Conservation (phyloP, 1,284 basidiomycete species). For the Trichosporon inkin region DNA sequence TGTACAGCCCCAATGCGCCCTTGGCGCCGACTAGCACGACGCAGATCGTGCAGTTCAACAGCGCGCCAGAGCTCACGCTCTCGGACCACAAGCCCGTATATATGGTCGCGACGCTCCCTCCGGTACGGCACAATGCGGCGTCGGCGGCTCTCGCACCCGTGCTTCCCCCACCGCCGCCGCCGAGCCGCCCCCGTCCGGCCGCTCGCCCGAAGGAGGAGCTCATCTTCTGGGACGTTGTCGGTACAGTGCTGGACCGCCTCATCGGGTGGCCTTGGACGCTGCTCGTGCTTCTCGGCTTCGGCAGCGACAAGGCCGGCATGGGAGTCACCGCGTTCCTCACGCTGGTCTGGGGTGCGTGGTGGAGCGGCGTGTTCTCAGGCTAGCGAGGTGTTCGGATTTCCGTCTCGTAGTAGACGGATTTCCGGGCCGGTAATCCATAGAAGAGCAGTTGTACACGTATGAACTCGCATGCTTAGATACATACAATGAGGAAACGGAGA, state of each 20-base stretch:
- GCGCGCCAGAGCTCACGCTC: constrained; percentile 41
- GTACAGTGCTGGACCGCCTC: constrained; percentile 34
- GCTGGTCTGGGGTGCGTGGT: constrained; percentile 46
- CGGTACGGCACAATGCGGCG: constrained; percentile 26
- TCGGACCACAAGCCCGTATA: constrained; percentile 53
- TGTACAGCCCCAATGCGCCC: constrained; percentile 28
- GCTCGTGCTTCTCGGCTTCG: constrained; percentile 41
- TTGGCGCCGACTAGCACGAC: constrained; percentile 30
- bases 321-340: constrained; percentile 42
- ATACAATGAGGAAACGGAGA: too few relatives aligned
- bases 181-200: constrained; percentile 26
- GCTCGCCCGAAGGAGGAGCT: constrained; percentile 27
- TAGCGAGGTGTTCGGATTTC: not conserved
- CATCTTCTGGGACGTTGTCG: constrained; percentile 28
- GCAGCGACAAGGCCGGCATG: constrained; percentile 39
- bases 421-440: not conserved
- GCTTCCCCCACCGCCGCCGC: constrained; percentile 32
- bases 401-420: not conserved
- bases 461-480: too few relatives aligned
- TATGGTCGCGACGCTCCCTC: constrained; percentile 38
- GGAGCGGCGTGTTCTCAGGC: constrained; percentile 30
- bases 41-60: constrained; percentile 35
- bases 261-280: constrained; percentile 45
- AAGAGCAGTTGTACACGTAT: too few relatives aligned
- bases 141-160: constrained; percentile 36